These are phyloP conservation scores for Fusarium sulawesiense DNA, from an alignment of 2,329 filamentous ascomycete species.

Conservation along the genomic window DNA sequence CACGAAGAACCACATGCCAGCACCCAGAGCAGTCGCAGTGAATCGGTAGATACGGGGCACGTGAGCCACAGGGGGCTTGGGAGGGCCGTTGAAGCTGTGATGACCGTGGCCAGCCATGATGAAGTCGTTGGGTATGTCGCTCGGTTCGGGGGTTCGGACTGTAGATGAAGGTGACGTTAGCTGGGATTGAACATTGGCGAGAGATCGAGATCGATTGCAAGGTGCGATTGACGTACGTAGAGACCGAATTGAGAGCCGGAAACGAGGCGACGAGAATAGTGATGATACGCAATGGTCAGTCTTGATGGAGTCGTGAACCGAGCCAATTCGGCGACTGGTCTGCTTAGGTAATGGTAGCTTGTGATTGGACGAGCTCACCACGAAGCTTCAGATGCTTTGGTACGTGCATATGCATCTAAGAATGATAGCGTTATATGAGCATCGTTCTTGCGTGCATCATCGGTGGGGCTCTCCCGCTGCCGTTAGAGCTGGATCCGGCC, in stretches of 20 bases:
- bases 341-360: constrained; percentile 42
- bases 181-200: neutral
- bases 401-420: constrained; percentile 2
- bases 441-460: constrained; percentile 13
- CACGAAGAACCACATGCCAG: constrained; percentile 99
- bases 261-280: constrained; percentile 27
- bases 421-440: neutral
- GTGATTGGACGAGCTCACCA: constrained; percentile 29
- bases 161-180: constrained; percentile 5
- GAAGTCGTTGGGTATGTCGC: constrained; percentile 22
- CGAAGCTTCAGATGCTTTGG: neutral
- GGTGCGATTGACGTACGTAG: constrained; percentile 33
- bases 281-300: constrained; percentile 33
- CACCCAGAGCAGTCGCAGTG: constrained; percentile 86
- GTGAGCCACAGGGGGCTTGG: constrained; percentile 59
- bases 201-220: accelerated
- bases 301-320: constrained; percentile 37
- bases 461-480: constrained; percentile 23
- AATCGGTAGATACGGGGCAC: constrained; percentile 79
- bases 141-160: constrained; percentile 26
- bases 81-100: constrained; percentile 50
- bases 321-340: constrained; percentile 30
- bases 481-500: constrained; percentile 12
- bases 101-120: constrained; percentile 44
- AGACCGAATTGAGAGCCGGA: constrained; percentile 37